Evolutionary conservation across 1,284 basidiomycete species (phyloP), one percentile per base, ranked within the genome.

Genomic region (Trametes hirsuta): DNA sequence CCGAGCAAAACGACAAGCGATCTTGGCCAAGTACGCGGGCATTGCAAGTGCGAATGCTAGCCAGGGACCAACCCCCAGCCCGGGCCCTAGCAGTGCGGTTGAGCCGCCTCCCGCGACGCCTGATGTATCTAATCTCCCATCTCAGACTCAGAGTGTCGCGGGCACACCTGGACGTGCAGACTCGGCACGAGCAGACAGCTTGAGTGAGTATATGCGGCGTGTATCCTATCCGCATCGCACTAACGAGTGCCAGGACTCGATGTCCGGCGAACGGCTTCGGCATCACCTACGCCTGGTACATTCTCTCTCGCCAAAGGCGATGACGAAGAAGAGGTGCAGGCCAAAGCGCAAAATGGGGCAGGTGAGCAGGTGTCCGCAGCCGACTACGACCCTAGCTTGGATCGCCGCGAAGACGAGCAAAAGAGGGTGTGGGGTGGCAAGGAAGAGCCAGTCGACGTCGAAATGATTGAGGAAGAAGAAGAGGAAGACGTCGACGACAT

Each of bases 301-400:
- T 88, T 91, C 66, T 78, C 82, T 39, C 78, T 90, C 11, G 83
- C 82, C 3, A 90, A 91, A 68, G 82, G 82, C 35, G 79, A 78
- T 39, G 82, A 86, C 15, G 78, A 82, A 57, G 79, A 82, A 30
- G 71, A 75, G 14, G 75, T 75, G 18, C 74, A 78, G 62, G 74
- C 72, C 3, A 75, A 76, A 53, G 74, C 73, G 1, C 76, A 83
- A 55, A 78, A 81, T 49, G 83, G 77, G n/a, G 77, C 77, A 47
- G 80, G 78, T 58, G 85, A 89, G 66, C 90, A 91, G 71, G 81
- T 96, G 37, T 92, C 88, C 42, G 95, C 95, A 21, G 95, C 94
- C 46, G 95, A 97, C 75, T 98, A 97, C 75, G 93, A 97, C 74
- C 93, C 94, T 15, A 91, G 89, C 69, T 74, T 89, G 64, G 95